Evolutionary conservation across 1,284 basidiomycete species (phyloP).

Genomic region (Apiotrichum laibachii): DNA sequence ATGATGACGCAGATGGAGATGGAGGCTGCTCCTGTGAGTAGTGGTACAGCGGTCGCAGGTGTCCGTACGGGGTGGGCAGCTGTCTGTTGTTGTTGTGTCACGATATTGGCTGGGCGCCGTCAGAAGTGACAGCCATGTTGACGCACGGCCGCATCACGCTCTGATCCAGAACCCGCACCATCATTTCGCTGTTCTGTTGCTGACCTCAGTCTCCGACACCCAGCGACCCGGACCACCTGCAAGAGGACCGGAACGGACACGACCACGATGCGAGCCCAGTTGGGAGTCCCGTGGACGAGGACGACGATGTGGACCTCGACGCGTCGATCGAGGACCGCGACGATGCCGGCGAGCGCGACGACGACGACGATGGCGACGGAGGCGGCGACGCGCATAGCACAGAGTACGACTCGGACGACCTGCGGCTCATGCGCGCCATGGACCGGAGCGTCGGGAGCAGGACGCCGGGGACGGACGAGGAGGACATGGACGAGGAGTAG

Average conservation of each 20-base stretch:
- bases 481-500: constrained; percentile 21
- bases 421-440: constrained; percentile 21
- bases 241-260: constrained; percentile 36
- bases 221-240: constrained; percentile 40
- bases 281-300: not conserved
- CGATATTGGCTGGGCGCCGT: no score
- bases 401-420: constrained; percentile 22
- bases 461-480: constrained; percentile 5
- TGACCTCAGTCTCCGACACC: constrained; percentile 41
- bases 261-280: not conserved
- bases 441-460: constrained; percentile 16
- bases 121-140: no score
- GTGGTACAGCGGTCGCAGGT: no score
- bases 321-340: constrained; percentile 19
- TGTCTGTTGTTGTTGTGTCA: no score
- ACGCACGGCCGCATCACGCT: no score
- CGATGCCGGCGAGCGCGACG: no score
- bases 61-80: no score
- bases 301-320: constrained; percentile 17
- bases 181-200: no score
- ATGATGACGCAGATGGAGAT: constrained; percentile 47
- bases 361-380: constrained; percentile 23
- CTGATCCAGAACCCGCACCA: not conserved
- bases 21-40: constrained; percentile 43
- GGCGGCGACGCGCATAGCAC: constrained; percentile 18